Conservation (phyloP, 2,329 filamentous ascomycete genomes). For the Amesomyces nigricolor region DNA sequence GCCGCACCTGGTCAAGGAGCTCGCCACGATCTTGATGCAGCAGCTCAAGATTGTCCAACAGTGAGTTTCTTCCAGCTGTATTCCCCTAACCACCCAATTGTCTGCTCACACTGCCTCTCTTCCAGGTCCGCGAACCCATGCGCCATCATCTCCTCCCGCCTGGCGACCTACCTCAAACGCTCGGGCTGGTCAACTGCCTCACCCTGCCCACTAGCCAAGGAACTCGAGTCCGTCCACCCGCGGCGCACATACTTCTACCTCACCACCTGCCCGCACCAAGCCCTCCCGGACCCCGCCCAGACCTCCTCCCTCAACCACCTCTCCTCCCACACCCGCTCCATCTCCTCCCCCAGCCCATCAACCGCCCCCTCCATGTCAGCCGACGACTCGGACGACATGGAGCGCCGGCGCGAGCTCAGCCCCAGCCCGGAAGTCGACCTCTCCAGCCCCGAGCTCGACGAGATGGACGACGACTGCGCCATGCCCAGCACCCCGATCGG, state of each 20-base stretch:
- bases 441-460: conserved; percentile 79
- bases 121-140: conserved; percentile 88
- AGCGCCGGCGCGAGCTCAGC: conserved; percentile 64
- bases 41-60: conserved; percentile 81
- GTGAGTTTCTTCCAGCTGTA: conserved; percentile 51
- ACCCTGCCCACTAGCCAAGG: conserved; percentile 86
- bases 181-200: conserved; percentile 69
- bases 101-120: conserved; percentile 21
- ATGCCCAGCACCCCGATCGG: conserved; percentile 59
- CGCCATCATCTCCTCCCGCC: conserved; percentile 88
- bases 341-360: conserved; percentile 81
- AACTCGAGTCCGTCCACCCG: conserved; percentile 86
- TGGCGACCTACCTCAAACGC: conserved; percentile 86
- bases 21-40: conserved; percentile 71
- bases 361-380: conserved; percentile 63
- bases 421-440: conserved; percentile 92
- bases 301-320: conserved; percentile 43
- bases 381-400: conserved; percentile 61
- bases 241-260: conserved; percentile 96
- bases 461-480: conserved; percentile 53
- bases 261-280: conserved; percentile 77
- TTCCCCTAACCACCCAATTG: neutral
- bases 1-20: conserved; percentile 90
- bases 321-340: conserved; percentile 49
- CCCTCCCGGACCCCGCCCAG: conserved; percentile 61